Conservation (phyloP, 2,329 filamentous ascomycete species). For the Exophiala alcalophila region DNA sequence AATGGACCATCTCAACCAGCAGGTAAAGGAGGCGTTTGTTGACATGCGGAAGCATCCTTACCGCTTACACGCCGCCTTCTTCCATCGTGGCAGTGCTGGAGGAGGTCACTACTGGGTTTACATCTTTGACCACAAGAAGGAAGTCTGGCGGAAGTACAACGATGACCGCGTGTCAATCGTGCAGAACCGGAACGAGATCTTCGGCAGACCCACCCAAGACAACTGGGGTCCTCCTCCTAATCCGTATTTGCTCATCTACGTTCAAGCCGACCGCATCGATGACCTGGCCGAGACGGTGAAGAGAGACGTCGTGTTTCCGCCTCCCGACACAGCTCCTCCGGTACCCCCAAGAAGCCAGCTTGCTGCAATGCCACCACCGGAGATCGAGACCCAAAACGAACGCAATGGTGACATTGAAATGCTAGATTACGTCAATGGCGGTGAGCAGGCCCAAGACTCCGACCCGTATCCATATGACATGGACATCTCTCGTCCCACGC, state of each 20-base stretch:
- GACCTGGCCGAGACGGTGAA: constrained; percentile 58
- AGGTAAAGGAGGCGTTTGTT: constrained; percentile 59
- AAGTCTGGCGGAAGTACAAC: constrained; percentile 91
- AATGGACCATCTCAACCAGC: constrained; percentile 29
- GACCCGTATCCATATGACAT: constrained; percentile 4
- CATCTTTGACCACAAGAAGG: constrained; percentile 80
- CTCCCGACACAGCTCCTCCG: constrained; percentile 18
- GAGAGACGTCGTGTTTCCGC: constrained; percentile 37
- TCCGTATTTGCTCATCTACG: constrained; percentile 63
- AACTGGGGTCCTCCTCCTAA: constrained; percentile 56
- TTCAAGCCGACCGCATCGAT: constrained; percentile 64
- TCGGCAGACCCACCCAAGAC: constrained; percentile 25
- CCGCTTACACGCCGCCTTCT: constrained; percentile 85
- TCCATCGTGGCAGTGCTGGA: constrained; percentile 67
- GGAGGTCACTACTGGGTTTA: constrained; percentile 96
- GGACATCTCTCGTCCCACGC: constrained; percentile 5
- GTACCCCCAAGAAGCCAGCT: constrained; percentile 20
- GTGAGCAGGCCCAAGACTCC: constrained; percentile 21
- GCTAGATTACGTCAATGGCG: constrained; percentile 25
- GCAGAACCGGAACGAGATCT: constrained; percentile 61
- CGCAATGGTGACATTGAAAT: constrained; percentile 24
- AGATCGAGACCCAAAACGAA: neutral
- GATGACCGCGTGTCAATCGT: constrained; percentile 75
- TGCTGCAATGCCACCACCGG: constrained; percentile 17
- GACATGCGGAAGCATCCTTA: constrained; percentile 68